A percentile compares a stretch with the other conserved stretches of the same genome.
phyloP scores from a whole-genome alignment of 2,329 filamentous ascomycete genomes.

The Botrytis aclada region DNA sequence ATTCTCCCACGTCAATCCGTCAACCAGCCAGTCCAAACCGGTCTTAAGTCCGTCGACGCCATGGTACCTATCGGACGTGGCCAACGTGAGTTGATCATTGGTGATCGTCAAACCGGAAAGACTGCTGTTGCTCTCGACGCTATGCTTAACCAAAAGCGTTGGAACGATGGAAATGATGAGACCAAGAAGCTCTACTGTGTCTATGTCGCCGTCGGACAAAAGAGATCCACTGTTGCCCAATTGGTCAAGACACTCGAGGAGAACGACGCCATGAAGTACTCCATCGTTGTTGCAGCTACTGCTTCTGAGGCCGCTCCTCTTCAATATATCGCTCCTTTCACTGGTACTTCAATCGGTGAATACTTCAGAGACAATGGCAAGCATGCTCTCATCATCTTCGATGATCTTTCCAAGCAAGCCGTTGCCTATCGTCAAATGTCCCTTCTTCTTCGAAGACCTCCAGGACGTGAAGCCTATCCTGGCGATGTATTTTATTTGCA shows the following conservation, averaged over 20 bases:
- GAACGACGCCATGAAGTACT: slow-evolving; percentile 99
- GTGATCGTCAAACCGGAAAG: slow-evolving; percentile 99
- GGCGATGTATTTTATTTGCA: slow-evolving; percentile 99
- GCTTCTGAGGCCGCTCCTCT: slow-evolving; percentile 95
- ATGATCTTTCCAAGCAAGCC: slow-evolving; percentile 97
- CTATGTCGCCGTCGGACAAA: slow-evolving; percentile 99
- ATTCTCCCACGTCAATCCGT: slow-evolving; percentile 97
- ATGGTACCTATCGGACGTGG: slow-evolving; percentile 99
- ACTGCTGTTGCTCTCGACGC: slow-evolving; percentile 96
- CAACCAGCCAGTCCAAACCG: slow-evolving; percentile 98
- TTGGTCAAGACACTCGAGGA: slow-evolving; percentile 99
- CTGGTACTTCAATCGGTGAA: slow-evolving; percentile 59
- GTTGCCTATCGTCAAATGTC: slow-evolving; percentile 99
- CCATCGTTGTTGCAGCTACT: slow-evolving; percentile 82
- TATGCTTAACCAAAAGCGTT: slow-evolving; percentile 99
- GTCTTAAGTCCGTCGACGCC: slow-evolving; percentile 98
- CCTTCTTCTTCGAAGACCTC: slow-evolving; percentile 92
- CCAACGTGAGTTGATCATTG: slow-evolving; percentile 99
- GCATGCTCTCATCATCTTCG: slow-evolving; percentile 87
- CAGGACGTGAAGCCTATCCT: slow-evolving; percentile 98
- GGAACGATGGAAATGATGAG: slow-evolving; percentile 87
- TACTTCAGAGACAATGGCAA: slow-evolving; percentile 80
- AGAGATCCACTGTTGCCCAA: slow-evolving; percentile 98
- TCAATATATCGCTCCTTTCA: slow-evolving; percentile 93
- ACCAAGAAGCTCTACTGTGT: slow-evolving; percentile 99